These are phyloP conservation scores for Calonectria fujianensis DNA, from an alignment of 2,329 filamentous ascomycete genomes.

Conservation along the genomic window DNA sequence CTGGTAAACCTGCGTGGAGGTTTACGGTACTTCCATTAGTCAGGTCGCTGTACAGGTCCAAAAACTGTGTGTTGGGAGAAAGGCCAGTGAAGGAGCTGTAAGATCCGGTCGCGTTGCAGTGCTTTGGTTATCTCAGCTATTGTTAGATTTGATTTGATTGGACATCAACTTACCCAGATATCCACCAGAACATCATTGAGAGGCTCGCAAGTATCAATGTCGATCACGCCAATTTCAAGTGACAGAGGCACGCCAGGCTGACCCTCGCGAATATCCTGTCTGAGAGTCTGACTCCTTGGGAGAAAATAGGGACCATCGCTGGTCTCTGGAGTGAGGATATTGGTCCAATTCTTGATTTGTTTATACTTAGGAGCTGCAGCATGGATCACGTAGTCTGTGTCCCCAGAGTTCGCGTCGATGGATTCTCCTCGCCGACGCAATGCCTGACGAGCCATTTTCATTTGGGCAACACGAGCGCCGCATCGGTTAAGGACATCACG, in stretches of 20 bases:
- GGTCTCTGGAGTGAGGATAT: constrained; percentile 35
- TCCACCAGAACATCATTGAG: constrained; percentile 26
- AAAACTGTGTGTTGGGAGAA: constrained; percentile 31
- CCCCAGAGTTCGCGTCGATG: constrained; percentile 9
- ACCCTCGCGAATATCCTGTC: constrained; percentile 38
- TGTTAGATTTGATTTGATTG: neutral
- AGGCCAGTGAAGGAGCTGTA: constrained; percentile 35
- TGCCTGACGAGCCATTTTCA: neutral
- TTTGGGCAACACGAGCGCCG: neutral
- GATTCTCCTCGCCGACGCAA: constrained; percentile 13
- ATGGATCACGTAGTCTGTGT: constrained; percentile 29
- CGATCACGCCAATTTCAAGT: constrained; percentile 29
- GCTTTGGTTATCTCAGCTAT: neutral
- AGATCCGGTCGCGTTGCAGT: constrained; percentile 37
- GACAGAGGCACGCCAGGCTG: constrained; percentile 36
- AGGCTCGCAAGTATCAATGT: constrained; percentile 28
- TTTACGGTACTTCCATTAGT: constrained; percentile 12
- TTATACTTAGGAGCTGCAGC: constrained; percentile 35
- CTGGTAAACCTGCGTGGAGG: neutral
- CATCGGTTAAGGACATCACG: constrained; percentile 17
- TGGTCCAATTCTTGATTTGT: constrained; percentile 35
- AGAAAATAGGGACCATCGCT: constrained; percentile 37
- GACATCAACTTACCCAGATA: constrained; percentile 6
- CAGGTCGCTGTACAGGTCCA: neutral
- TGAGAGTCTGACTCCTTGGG: constrained; percentile 35